phyloP scores from a whole-genome alignment of 225 moss, liverwort and hornwort species.

The Pleurozium schreberi region DNA sequence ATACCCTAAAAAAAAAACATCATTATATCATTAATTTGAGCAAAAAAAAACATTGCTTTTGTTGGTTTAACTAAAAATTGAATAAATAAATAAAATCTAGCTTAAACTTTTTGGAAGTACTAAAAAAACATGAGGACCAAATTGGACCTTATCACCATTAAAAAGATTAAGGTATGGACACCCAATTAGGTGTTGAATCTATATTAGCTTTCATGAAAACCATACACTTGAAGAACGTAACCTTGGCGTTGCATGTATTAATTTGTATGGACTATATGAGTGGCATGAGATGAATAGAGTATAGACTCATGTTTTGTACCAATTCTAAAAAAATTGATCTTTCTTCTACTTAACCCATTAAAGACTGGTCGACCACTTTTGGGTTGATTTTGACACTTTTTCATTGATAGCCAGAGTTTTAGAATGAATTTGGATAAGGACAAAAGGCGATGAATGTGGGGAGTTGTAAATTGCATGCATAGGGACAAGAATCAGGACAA shows the following conservation, averaged over 20 bases:
- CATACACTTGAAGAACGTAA: background rate
- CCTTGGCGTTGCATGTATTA: background rate
- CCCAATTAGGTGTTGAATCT: background rate
- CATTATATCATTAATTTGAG: background rate
- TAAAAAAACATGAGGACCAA: background rate
- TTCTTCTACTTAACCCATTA: background rate
- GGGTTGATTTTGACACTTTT: too few species aligned
- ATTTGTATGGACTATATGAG: fast-evolving
- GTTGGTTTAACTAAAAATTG: background rate
- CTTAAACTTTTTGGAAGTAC: background rate
- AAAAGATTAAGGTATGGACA: background rate
- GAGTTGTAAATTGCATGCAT: too few species aligned
- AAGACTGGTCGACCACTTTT: too few species aligned
- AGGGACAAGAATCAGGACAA: too few species aligned
- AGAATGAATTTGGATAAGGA: too few species aligned
- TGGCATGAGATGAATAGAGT: background rate
- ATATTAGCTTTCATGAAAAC: background rate
- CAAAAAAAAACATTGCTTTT: fast-evolving
- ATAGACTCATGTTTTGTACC: background rate
- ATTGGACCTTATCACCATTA: background rate
- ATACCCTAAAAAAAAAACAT: background rate
- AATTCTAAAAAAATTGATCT: fast-evolving
- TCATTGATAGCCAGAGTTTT: too few species aligned
- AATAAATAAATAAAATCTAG: too few species aligned
- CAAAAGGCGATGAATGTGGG: too few species aligned